Conservation (phyloP, 2,329 filamentous ascomycete genomes). For the Epichloe gansuensis region DNA sequence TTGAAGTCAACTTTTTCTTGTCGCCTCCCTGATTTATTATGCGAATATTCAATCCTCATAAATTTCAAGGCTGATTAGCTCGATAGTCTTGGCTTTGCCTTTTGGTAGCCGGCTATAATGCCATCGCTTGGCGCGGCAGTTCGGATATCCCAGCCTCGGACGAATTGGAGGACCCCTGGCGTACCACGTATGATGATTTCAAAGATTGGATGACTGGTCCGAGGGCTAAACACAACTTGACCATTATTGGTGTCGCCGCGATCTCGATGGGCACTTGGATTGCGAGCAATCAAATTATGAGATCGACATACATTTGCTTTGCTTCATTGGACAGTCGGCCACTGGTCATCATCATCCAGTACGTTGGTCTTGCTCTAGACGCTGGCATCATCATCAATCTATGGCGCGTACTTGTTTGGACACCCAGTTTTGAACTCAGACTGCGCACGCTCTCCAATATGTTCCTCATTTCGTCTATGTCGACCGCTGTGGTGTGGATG, state of each 20-base stretch:
- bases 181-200: conserved; percentile 34
- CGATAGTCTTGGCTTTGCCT: conserved; percentile 33
- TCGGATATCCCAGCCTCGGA: conserved; percentile 18
- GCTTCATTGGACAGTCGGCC: conserved; percentile 25
- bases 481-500: conserved; percentile 25
- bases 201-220: conserved; percentile 33
- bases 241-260: conserved; percentile 23
- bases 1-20: background rate
- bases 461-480: conserved; percentile 27
- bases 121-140: conserved; percentile 23
- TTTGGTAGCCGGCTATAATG: conserved; percentile 31
- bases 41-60: background rate
- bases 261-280: conserved; percentile 31
- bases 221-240: conserved; percentile 21
- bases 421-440: conserved; percentile 32
- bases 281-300: conserved; percentile 22
- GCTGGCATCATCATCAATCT: conserved; percentile 31
- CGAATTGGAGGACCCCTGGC: conserved; percentile 34
- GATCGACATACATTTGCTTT: conserved; percentile 42
- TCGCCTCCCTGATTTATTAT: background rate
- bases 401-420: conserved; percentile 40
- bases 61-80: background rate
- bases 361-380: conserved; percentile 32
- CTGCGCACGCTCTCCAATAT: conserved; percentile 32
- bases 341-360: conserved; percentile 28